phyloP scores from a whole-genome alignment of 768 basidiomycete genomes.

The Collybiopsis luxurians region DNA sequence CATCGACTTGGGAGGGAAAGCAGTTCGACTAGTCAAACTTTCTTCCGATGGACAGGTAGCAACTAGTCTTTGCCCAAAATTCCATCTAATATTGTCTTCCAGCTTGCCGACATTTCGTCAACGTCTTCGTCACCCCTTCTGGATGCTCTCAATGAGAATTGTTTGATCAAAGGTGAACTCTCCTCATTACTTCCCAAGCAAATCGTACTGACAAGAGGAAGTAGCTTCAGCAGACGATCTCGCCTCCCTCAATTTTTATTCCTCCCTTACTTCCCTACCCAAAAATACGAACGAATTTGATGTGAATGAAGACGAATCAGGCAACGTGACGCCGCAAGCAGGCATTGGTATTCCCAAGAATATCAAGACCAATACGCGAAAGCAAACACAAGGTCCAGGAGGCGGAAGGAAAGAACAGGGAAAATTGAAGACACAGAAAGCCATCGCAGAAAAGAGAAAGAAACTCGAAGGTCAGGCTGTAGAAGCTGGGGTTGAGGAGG shows the following conservation, averaged over 20 bases:
- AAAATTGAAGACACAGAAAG: conserved; percentile 49
- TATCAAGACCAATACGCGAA: conserved; percentile 14
- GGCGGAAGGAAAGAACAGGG: conserved; percentile 44
- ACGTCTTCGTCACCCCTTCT: background rate
- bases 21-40: conserved; percentile 13
- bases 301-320: background rate
- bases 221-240: conserved; percentile 4
- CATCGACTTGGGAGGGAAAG: conserved; percentile 17
- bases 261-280: conserved; percentile 1
- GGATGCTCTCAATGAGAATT: conserved; percentile 5
- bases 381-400: conserved; percentile 18
- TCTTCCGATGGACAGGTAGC: conserved; percentile 13
- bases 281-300: conserved; percentile 1
- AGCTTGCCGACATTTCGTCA: conserved; percentile 6
- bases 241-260: background rate
- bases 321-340: background rate
- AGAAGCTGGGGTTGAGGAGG: conserved; percentile 17
- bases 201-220: background rate
- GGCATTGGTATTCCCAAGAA: conserved; percentile 6
- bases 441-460: conserved; percentile 33
- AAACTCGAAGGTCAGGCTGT: conserved; percentile 9
- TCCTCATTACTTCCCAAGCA: background rate
- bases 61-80: background rate
- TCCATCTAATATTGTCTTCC: background rate
- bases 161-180: conserved; percentile 1